phyloP scores from a whole-genome alignment of 2,329 filamentous ascomycete genomes.

The Ceratocystis lukuohia region DNA sequence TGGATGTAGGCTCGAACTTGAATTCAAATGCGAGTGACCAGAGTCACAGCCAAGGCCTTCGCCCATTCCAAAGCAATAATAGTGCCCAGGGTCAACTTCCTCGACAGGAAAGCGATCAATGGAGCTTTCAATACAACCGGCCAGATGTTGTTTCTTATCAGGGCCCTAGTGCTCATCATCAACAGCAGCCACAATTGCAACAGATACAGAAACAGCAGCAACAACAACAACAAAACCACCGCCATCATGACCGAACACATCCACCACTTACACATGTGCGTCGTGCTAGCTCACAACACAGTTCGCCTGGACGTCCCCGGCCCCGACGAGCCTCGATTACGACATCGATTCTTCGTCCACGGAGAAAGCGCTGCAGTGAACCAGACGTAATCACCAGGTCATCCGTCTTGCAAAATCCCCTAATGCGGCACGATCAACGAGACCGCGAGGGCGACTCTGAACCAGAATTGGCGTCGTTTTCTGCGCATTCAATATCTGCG shows the following conservation, averaged over 20 bases:
- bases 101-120: not conserved
- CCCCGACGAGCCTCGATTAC: constrained; percentile 14
- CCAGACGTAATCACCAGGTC: not conserved
- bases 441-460: not conserved
- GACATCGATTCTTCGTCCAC: constrained; percentile 9
- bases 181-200: not conserved
- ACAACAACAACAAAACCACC: not conserved
- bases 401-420: not conserved
- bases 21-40: not conserved
- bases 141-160: not conserved
- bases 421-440: not conserved
- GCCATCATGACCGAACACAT: not conserved
- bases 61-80: not conserved
- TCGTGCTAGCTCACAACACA: constrained; percentile 1
- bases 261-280: not conserved
- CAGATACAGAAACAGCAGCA: too few species aligned
- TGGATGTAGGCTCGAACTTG: not conserved
- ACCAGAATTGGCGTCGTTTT: not conserved
- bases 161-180: not conserved
- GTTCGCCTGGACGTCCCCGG: not conserved
- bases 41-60: not conserved
- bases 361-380: constrained; percentile 14
- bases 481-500: not conserved
- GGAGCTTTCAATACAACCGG: constrained; percentile 3
- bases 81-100: not conserved